A percentile compares a stretch with the other conserved stretches of the same genome.
Conservation (phyloP, 768 basidiomycete species). For the Mycena leptocephala region DNA sequence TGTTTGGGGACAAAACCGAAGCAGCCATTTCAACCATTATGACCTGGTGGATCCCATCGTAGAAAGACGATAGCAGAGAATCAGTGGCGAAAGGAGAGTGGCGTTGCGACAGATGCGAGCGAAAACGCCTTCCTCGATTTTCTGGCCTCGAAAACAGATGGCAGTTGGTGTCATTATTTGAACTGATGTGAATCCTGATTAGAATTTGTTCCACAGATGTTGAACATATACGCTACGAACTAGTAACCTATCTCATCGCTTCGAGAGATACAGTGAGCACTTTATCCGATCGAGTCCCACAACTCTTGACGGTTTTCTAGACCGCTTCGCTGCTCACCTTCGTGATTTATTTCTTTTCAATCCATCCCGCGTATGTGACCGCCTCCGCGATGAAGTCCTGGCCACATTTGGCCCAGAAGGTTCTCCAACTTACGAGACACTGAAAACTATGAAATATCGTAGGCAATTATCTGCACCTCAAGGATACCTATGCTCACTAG, state of each 20-base stretch:
- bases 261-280: constrained; percentile 67
- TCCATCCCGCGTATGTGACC: constrained; percentile 57
- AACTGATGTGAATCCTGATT: not conserved
- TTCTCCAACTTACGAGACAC: constrained; percentile 55
- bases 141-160: constrained; percentile 50
- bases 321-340: constrained; percentile 67
- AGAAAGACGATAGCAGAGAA: constrained; percentile 51
- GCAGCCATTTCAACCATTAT: constrained; percentile 29
- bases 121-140: not conserved
- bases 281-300: not conserved
- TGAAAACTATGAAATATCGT: constrained; percentile 65
- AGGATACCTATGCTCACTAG: not conserved
- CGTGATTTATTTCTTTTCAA: constrained; percentile 59
- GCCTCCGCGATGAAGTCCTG: constrained; percentile 60
- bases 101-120: constrained; percentile 41
- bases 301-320: constrained; percentile 39
- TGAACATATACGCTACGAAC: constrained; percentile 25
- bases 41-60: constrained; percentile 62
- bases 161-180: constrained; percentile 35
- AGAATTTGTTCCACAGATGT: not conserved
- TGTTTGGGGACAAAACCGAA: constrained; percentile 26
- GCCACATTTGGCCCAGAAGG: constrained; percentile 49
- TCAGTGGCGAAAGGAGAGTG: constrained; percentile 43
- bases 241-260: constrained; percentile 57
- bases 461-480: constrained; percentile 35